These are phyloP conservation scores for Allantophomopsis lycopodina DNA, from an alignment of 2,329 filamentous ascomycete genomes.

Conservation along the genomic window DNA sequence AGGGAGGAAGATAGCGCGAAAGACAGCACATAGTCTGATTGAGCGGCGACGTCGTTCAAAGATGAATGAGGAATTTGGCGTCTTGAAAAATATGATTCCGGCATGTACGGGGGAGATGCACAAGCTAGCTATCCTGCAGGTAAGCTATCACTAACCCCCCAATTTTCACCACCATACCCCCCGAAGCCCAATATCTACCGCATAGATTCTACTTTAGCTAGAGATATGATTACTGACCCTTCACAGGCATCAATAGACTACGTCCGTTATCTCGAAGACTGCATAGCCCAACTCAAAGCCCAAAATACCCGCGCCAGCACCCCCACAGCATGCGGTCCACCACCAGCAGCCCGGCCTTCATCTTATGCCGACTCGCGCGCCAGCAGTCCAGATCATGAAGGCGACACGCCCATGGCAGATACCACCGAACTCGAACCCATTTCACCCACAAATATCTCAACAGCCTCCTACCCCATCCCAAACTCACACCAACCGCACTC, in stretches of 20 bases:
- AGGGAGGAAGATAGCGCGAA: slow-evolving; percentile 87
- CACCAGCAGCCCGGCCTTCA: slow-evolving; percentile 7
- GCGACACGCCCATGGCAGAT: slow-evolving; percentile 10
- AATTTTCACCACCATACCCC: background rate
- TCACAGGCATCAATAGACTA: slow-evolving; percentile 87
- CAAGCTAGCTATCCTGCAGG: slow-evolving; percentile 89
- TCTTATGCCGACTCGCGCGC: slow-evolving; percentile 25
- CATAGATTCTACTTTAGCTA: too few relatives aligned
- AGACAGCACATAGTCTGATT: slow-evolving; percentile 92
- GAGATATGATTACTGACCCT: too few relatives aligned
- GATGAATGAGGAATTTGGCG: slow-evolving; percentile 97
- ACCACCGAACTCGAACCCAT: slow-evolving; percentile 27
- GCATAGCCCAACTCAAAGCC: slow-evolving; percentile 65
- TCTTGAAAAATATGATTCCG: slow-evolving; percentile 89
- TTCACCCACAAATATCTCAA: slow-evolving; percentile 31
- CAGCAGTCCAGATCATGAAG: slow-evolving; percentile 47
- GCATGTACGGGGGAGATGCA: slow-evolving; percentile 97
- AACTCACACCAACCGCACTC: slow-evolving; percentile 6
- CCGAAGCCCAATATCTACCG: too few relatives aligned
- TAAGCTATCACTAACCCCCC: slow-evolving; percentile 23
- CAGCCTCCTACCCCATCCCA: slow-evolving; percentile 10
- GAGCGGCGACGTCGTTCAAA: slow-evolving; percentile 82
- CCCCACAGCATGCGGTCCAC: slow-evolving; percentile 7
- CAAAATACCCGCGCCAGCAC: slow-evolving; percentile 17
- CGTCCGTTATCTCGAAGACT: slow-evolving; percentile 84